Base-by-base conservation (phyloP, 805 yeast genomes). In the Zygosaccharomyces gambellarensis region DNA sequence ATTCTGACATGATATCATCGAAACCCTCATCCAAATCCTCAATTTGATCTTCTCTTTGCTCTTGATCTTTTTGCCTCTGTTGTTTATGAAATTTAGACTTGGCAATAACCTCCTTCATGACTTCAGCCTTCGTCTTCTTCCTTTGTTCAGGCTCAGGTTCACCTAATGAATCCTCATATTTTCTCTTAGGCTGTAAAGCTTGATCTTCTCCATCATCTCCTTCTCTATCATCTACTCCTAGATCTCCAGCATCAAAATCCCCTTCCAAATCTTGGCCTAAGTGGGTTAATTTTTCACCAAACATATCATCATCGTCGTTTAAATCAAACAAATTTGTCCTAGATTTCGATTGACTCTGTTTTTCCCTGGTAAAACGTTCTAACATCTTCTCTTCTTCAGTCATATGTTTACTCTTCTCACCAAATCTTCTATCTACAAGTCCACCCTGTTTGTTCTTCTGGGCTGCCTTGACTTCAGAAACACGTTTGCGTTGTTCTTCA, bases 361-460 rank as follows among this genome's bases (percentile, higher is more conserved):
- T 78, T 71, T 92, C 98, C 49, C 84, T 81, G 3, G 97, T 87
- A 72, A 89, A 94, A 72, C 99, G 82, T 63, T 86, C 96, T 70
- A 94, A 78, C 96, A 90, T 90, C 67, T 86, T 88, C 58, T 94
- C 97, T 68, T 94, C 98, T 10, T 82, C 82, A n/a, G 85, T 79
- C 73, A 94, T 62, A 43, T 73, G 67, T 6, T 73, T 66, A 67
- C 88, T 84, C 55, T 79, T 78, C 63, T 94, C 99, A 65, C 99
- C 99, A 67, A 94, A 92, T 70, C 97, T 81, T 57, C 90, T 78
- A 72, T 94, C 99, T 2, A 81, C 67, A 11, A 94, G 62, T 1
- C 87, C 88, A 46, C 97, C 97, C 34, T 76, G 81, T 64, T 79
- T 86, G 57, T 87, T 86, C 60, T 82, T 81, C 45, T 74, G 69